Evolutionary conservation across 805 yeast genomes (phyloP).

Genomic region (Yarrowia sp.): DNA sequence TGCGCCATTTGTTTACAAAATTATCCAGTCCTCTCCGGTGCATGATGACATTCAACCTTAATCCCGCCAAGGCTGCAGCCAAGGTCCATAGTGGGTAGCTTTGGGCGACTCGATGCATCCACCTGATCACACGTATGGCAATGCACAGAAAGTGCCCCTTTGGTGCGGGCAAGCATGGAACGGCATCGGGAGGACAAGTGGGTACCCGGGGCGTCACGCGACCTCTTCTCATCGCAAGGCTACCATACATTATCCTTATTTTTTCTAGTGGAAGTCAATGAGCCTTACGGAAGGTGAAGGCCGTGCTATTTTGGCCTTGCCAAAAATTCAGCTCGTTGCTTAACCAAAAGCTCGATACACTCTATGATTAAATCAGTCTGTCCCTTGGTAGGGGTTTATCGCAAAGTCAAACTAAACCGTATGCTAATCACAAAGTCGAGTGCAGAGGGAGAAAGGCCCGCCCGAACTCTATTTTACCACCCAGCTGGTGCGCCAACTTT

Average conservation of each 20-base stretch:
- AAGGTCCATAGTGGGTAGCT: conserved; percentile 13
- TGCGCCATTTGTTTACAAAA: background rate
- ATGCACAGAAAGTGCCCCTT: conserved; percentile 2
- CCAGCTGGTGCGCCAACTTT: too few relatives aligned
- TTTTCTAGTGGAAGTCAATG: conserved; percentile 21
- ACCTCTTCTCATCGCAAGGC: conserved; percentile 32
- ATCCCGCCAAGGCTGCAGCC: conserved; percentile 4
- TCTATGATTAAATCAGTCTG: conserved; percentile 8
- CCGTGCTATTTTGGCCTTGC: conserved; percentile 18
- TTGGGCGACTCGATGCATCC: conserved; percentile 7
- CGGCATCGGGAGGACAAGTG: conserved; percentile 3
- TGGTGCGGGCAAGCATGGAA: background rate
- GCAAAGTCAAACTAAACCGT: conserved; percentile 18
- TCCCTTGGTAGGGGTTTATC: conserved; percentile 20
- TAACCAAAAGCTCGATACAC: conserved; percentile 20
- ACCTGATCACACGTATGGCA: background rate
- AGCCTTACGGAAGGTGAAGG: background rate
- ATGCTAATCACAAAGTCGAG: conserved; percentile 2
- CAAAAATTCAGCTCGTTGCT: background rate
- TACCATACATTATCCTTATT: background rate
- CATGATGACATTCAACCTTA: background rate
- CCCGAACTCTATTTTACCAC: background rate
- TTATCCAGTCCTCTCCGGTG: background rate
- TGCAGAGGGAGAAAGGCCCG: background rate
- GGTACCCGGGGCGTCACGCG: conserved; percentile 3